phyloP scores from a whole-genome alignment of 73 alveolate genomes.

The Paraurostyla sp. region DNA sequence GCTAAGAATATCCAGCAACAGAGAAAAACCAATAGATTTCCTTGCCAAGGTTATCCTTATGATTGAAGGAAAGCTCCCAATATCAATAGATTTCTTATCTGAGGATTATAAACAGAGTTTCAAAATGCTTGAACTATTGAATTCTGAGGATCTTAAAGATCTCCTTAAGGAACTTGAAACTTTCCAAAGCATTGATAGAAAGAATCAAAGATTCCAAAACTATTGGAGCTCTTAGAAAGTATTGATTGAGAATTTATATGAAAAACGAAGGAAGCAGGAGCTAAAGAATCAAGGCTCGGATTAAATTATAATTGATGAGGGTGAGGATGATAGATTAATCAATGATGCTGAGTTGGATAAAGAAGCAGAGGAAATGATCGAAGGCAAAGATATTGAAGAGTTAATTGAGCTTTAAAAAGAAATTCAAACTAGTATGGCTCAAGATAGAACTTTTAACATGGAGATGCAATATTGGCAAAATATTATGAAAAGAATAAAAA shows the following conservation, averaged over 20 bases:
- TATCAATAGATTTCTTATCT: conserved; percentile 69
- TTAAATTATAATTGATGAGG: neutral
- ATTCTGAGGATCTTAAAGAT: conserved; percentile 66
- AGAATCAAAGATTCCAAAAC: conserved; percentile 56
- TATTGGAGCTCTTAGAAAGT: conserved; percentile 68
- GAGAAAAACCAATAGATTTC: conserved; percentile 85
- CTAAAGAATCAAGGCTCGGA: neutral
- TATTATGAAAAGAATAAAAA: conserved; percentile 80
- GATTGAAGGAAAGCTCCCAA: conserved; percentile 60
- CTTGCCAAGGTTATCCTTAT: conserved; percentile 76
- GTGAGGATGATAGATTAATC: neutral
- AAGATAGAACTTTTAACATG: conserved; percentile 74
- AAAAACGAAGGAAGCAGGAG: conserved; percentile 59
- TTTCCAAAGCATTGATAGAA: conserved; percentile 74
- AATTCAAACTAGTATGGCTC: conserved; percentile 76
- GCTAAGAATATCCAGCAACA: conserved; percentile 78
- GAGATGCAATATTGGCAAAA: conserved; percentile 91
- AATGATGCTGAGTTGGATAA: conserved; percentile 82
- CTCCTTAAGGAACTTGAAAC: conserved; percentile 66
- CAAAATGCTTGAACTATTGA: conserved; percentile 70
- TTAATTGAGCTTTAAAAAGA: conserved; percentile 86
- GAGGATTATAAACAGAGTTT: conserved; percentile 76
- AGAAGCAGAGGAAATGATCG: conserved; percentile 83
- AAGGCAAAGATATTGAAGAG: conserved; percentile 86
- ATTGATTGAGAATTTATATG: conserved; percentile 74